phyloP scores from a whole-genome alignment of 2,329 filamentous ascomycete species.

The Lithohypha guttulata region DNA sequence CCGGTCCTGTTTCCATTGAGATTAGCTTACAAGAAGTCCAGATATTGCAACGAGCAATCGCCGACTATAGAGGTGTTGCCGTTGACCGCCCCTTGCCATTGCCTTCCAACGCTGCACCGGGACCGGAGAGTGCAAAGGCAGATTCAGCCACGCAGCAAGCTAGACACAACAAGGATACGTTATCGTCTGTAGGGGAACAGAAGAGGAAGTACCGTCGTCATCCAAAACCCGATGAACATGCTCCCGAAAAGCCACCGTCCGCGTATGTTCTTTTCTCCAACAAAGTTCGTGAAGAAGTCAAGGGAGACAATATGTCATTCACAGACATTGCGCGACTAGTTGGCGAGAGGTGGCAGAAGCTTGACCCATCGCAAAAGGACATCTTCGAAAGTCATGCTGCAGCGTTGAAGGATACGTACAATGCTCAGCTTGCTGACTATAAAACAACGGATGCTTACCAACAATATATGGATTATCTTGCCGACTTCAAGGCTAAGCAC shows the following conservation, averaged over 20 bases:
- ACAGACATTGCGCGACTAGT: slow-evolving; percentile 76
- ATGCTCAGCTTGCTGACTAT: slow-evolving; percentile 60
- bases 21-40: too few species aligned
- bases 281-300: slow-evolving; percentile 61
- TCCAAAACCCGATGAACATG: slow-evolving; percentile 61
- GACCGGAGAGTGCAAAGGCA: slow-evolving; percentile 27
- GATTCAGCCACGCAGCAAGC: slow-evolving; percentile 26
- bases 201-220: slow-evolving; percentile 24
- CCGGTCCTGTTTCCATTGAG: too few species aligned
- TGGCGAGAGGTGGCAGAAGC: slow-evolving; percentile 69
- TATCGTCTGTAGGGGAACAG: slow-evolving; percentile 11
- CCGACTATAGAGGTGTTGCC: slow-evolving; percentile 56
- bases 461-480: slow-evolving; percentile 60
- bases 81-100: slow-evolving; percentile 33
- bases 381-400: slow-evolving; percentile 62
- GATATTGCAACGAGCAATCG: slow-evolving; percentile 77
- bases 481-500: slow-evolving; percentile 68
- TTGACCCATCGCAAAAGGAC: slow-evolving; percentile 57
- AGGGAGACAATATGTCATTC: slow-evolving; percentile 65
- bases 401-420: slow-evolving; percentile 65
- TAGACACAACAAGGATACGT: slow-evolving; percentile 3
- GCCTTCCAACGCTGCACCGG: slow-evolving; percentile 27
- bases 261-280: slow-evolving; percentile 82
- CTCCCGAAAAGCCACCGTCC: slow-evolving; percentile 67
- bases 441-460: slow-evolving; percentile 64